Evolutionary conservation across 2,329 filamentous ascomycete species (phyloP).

Genomic region (Endothia cerciana): DNA sequence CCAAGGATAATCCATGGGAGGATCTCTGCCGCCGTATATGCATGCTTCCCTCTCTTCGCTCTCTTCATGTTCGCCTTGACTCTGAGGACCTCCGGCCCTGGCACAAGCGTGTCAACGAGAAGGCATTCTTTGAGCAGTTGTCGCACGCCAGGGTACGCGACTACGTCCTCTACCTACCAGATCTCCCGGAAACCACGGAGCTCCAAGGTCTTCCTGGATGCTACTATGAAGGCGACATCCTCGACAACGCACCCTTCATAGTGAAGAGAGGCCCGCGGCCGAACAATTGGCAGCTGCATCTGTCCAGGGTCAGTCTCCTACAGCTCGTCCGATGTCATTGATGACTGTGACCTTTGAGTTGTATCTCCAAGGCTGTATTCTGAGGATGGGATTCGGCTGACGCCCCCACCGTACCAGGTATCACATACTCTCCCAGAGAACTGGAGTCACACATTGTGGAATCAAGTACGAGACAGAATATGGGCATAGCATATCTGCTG

Average conservation of each 20-base stretch:
- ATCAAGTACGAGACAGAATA: conserved; percentile 22
- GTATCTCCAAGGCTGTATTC: too few relatives aligned
- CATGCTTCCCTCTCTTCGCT: conserved; percentile 30
- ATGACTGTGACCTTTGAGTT: neutral
- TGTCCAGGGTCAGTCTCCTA: conserved; percentile 28
- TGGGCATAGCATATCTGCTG: conserved; percentile 6
- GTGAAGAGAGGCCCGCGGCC: conserved; percentile 33
- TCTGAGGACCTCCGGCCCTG: conserved; percentile 37
- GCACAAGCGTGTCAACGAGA: conserved; percentile 38
- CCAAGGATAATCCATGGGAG: conserved; percentile 36
- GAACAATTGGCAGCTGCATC: conserved; percentile 35
- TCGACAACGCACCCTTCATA: conserved; percentile 29
- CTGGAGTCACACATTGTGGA: conserved; percentile 28
- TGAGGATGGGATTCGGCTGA: neutral
- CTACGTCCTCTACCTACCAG: conserved; percentile 35
- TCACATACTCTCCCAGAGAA: conserved; percentile 26
- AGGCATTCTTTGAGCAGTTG: conserved; percentile 34
- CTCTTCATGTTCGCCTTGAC: conserved; percentile 37
- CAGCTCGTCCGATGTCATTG: conserved; percentile 5
- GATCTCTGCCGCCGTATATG: conserved; percentile 33
- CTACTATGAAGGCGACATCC: conserved; percentile 30
- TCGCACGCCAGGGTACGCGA: conserved; percentile 27
- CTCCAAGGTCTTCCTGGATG: conserved; percentile 25
- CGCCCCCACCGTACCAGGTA: conserved; percentile 12
- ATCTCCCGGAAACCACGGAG: conserved; percentile 27